Percentiles rank a stretch among this genome's conserved stretches.
Conservation (phyloP, 805 yeast species). For the Metschnikowia anglica region DNA sequence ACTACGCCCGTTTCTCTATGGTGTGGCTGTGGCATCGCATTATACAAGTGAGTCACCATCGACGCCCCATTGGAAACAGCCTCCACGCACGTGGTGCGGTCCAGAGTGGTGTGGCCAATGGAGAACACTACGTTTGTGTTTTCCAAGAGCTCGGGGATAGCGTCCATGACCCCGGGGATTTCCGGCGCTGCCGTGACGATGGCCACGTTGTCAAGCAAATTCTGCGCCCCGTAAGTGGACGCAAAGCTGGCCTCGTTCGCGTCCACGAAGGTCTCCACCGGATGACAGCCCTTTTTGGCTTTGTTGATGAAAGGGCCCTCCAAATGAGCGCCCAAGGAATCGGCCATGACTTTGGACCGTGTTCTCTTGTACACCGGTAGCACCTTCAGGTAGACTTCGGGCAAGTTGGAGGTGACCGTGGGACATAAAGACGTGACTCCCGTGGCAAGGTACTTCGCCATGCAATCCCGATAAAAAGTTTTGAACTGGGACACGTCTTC, state of each 20-base stretch:
- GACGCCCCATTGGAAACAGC: slow-evolving; percentile 53
- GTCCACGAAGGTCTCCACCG: slow-evolving; percentile 42
- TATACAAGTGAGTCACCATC: slow-evolving; percentile 62
- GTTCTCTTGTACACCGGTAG: slow-evolving; percentile 43
- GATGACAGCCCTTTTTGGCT: slow-evolving; percentile 52
- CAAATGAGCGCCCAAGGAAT: slow-evolving; percentile 56
- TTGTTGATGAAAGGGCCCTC: slow-evolving; percentile 59
- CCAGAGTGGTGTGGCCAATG: slow-evolving; percentile 49
- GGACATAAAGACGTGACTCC: slow-evolving; percentile 60
- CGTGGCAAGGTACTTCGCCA: slow-evolving; percentile 46
- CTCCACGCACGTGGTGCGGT: slow-evolving; percentile 35
- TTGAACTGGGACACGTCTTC: slow-evolving; percentile 33
- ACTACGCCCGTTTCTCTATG: slow-evolving; percentile 58
- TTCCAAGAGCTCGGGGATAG: slow-evolving; percentile 36
- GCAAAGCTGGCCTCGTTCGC: slow-evolving; percentile 31
- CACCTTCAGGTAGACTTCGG: slow-evolving; percentile 48
- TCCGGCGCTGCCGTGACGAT: slow-evolving; percentile 56
- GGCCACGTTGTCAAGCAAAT: slow-evolving; percentile 35
- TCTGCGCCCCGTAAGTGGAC: slow-evolving; percentile 39
- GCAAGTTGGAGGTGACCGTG: slow-evolving; percentile 52
- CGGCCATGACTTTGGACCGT: slow-evolving; percentile 34
- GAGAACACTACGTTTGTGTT: slow-evolving; percentile 39
- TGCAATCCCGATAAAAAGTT: slow-evolving; percentile 41
- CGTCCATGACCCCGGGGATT: slow-evolving; percentile 44
- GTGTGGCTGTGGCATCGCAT: slow-evolving; percentile 63